Percentiles rank a stretch among this genome's conserved stretches.
phyloP scores from a whole-genome alignment of 176 grass and related monocot species.

The Avena eriantha region DNA sequence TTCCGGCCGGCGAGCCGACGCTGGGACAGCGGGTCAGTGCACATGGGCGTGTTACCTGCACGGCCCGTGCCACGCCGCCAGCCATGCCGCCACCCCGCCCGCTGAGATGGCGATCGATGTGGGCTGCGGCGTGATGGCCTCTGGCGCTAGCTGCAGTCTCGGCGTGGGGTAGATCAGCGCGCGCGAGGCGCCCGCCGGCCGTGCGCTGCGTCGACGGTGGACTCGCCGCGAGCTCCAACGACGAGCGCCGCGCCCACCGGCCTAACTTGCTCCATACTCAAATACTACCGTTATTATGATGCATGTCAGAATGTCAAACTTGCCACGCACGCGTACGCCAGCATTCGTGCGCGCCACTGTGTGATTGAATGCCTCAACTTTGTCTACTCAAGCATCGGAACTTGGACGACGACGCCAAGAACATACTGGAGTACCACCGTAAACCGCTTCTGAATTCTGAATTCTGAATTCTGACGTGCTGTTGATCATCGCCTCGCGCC shows the following conservation, averaged over 20 bases:
- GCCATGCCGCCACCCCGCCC: too few species aligned
- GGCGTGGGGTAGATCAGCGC: slow-evolving; percentile 16
- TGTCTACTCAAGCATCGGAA: background rate
- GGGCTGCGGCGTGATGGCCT: slow-evolving; percentile 29
- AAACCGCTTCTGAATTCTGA: background rate
- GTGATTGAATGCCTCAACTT: background rate
- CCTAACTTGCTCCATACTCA: background rate
- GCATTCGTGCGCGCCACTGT: background rate
- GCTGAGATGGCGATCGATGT: slow-evolving; percentile 33
- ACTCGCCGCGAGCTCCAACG: slow-evolving; percentile 14
- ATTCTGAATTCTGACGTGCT: background rate
- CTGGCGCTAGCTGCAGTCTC: background rate
- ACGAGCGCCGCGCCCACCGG: background rate
- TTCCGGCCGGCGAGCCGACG: slow-evolving; percentile 6
- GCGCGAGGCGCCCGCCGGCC: background rate
- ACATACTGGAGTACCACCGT: background rate
- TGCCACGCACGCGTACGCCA: background rate
- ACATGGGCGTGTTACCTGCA: background rate
- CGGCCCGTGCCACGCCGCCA: background rate
- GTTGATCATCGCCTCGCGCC: background rate
- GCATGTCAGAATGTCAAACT: background rate
- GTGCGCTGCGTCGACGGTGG: slow-evolving; percentile 8
- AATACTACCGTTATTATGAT: background rate
- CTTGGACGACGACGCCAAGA: background rate
- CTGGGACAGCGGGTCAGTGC: background rate